These are phyloP conservation scores for Kurtzmaniella fragi DNA, from an alignment of 805 yeast species.

Conservation along the genomic window DNA sequence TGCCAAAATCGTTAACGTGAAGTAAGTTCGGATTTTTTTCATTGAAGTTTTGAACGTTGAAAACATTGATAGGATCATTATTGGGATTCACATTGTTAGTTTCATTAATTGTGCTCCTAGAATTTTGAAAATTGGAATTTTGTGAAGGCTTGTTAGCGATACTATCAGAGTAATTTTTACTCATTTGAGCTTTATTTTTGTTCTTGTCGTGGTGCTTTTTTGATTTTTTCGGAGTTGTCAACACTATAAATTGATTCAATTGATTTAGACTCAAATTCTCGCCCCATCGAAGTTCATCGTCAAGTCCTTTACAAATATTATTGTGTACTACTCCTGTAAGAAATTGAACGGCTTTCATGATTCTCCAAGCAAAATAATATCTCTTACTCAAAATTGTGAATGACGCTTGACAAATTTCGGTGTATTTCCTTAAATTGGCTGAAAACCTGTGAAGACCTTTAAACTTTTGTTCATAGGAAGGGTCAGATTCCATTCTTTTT, in stretches of 20 bases:
- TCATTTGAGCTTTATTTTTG: too few species aligned
- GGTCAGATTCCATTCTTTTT: conserved; percentile 10
- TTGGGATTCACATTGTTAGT: too few species aligned
- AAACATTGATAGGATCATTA: too few species aligned
- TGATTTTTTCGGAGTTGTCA: too few species aligned
- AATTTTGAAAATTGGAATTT: too few species aligned
- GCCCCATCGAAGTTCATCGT: conserved; percentile 3
- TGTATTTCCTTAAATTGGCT: conserved; percentile 16
- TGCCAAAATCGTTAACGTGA: too few species aligned
- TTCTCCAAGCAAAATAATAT: conserved; percentile 66
- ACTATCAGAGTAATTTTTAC: too few species aligned
- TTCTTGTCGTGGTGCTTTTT: too few species aligned
- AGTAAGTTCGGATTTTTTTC: too few species aligned
- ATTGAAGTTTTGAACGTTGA: too few species aligned
- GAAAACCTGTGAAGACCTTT: conserved; percentile 20
- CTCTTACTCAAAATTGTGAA: conserved; percentile 45
- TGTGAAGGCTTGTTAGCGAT: too few species aligned
- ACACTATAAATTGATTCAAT: conserved; percentile 19
- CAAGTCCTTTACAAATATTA: conserved; percentile 15
- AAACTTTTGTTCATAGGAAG: conserved; percentile 16
- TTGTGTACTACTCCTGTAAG: conserved; percentile 31
- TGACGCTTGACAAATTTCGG: conserved; percentile 14
- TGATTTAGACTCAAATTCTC: conserved; percentile 13
- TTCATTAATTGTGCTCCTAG: too few species aligned
- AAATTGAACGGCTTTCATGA: conserved; percentile 51